Base-by-base conservation (phyloP, 1,139 yeast genomes). In the Spencermartinsiella ligniputridi region DNA sequence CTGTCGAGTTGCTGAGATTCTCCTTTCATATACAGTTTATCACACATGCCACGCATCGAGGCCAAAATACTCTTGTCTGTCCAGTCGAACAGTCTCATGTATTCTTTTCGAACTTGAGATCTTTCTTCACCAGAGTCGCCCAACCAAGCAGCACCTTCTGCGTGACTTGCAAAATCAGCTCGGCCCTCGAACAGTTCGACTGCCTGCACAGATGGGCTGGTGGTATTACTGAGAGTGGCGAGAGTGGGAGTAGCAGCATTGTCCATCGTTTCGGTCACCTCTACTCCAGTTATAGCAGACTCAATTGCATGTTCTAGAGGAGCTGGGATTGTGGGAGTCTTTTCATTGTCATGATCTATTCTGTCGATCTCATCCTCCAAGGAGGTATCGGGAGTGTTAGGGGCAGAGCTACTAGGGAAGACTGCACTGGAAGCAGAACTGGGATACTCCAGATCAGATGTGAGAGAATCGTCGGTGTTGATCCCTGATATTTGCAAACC, bases 1-100 rank as follows among this genome's bases (percentile, higher is more conserved):
- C 87, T 72, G 63, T 87, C 96, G 48, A 88, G 77, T 56, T 83
- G 87, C 55, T 85, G 94, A 1, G 94, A 80, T 62, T 88, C 96
- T 2, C 95, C 96, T 56, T 80, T 81, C 56, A 88, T 71, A 61
- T 83, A 84, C 21, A 88, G 61, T 52, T 73, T 76, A 22, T 77
- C 72, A 53, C 95, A 86, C 37, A 88, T 67, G 42, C 65, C 64
- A 34, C 92, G 68, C 15, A 88, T 70, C 1, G 89, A 70, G 3
- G 65, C 67, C 48, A 85, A 47, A 15, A 67, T 54, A 21, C 58
- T 49, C 25, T 50, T 44, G 33, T 57, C 57, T 3, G 53, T 45
- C 60, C 63, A 67, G 41, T 66, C 60, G 43, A 64, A 67, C 8
- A 60, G 50, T 5, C 42, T 39, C 60, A 67, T 54, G 45, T 56